Base-by-base conservation (phyloP, 768 basidiomycete species). In the Mycena vitilis region DNA sequence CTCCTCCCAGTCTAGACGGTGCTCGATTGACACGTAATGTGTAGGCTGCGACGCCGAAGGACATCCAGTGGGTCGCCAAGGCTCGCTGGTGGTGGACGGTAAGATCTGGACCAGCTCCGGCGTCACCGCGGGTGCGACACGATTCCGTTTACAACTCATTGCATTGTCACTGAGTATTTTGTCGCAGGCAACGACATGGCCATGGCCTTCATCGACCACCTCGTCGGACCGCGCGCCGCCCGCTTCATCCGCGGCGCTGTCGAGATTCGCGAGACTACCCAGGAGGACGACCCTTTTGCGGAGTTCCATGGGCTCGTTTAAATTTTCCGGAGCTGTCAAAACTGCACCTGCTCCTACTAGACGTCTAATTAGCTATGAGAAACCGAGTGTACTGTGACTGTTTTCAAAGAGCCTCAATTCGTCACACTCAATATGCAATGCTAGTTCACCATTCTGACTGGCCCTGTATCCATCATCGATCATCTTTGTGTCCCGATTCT, bases 41-140 rank as follows among this genome's bases (percentile, higher is more conserved):
- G 9, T 20, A 75, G 74, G 66, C 66, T 38, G 64, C 37, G 0
- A 68, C 75, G 0, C 72, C 75, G 22, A 53, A 71, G 55, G 66
- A 75, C 51, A 77, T 82, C 36, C 61, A 69, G 3, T 82, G 81
- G 81, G 75, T 81, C 3, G 68, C 79, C 4, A 74, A 75, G 51
- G 81, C 81, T 12, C 73, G 81, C 9, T 81, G 78, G 79, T 81
- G 16, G 74, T 78, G 1, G 69, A 73, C 42, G 72, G 72, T 15
- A 80, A 81, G 22, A 64, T 78, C 30, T 82, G 81, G 80, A 80
- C 78, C 8, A 73, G 74, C 61, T 79, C 79, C 5, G 81, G 81
- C 16, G 75, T 81, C 56, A 72, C 78, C 8, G 80, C 80, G 73
- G 80, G 78, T 52, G 22, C 37, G 23, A 9, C 30, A 40, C 40